Conservation (phyloP, 441 rosid species). For the Euphorbia corollata region DNA sequence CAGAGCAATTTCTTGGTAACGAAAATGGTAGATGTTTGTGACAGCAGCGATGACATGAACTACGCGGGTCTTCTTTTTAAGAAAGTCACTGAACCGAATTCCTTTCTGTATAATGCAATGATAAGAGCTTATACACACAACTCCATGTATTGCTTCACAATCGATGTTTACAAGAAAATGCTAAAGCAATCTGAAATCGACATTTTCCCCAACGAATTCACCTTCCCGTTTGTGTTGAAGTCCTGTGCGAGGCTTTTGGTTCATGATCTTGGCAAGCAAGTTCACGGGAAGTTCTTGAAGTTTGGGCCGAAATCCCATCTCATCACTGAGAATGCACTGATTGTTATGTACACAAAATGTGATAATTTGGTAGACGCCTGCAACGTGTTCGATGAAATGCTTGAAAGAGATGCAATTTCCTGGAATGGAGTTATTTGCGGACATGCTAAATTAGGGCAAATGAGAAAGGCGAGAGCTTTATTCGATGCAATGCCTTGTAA, state of each 20-base stretch:
- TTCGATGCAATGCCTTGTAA: conserved; percentile 33
- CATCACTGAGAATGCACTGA: conserved; percentile 40
- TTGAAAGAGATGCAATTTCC: conserved; percentile 39
- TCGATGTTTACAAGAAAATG: conserved; percentile 35
- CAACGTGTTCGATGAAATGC: conserved; percentile 46
- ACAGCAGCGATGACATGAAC: conserved; percentile 25
- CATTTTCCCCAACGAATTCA: conserved; percentile 41
- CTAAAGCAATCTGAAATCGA: conserved; percentile 15
- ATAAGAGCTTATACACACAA: conserved; percentile 39
- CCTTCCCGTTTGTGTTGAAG: conserved; percentile 49
- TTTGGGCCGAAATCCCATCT: conserved; percentile 32
- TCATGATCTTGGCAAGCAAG: conserved; percentile 33
- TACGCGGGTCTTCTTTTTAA: conserved; percentile 38
- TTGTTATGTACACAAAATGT: conserved; percentile 43
- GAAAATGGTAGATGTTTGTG: conserved; percentile 49
- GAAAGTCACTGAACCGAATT: conserved; percentile 34
- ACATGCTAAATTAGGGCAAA: conserved; percentile 36
- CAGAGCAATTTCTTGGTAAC: conserved; percentile 49
- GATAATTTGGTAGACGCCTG: conserved; percentile 31
- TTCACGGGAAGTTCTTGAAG: conserved; percentile 44
- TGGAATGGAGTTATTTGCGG: conserved; percentile 54
- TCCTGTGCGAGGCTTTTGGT: conserved; percentile 39
- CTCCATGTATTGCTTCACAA: conserved; percentile 22
- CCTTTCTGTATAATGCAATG: conserved; percentile 44
- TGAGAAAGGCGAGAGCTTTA: conserved; percentile 42